These are phyloP conservation scores for Stylonectria norvegica DNA, from an alignment of 2,329 filamentous ascomycete species.

Conservation along the genomic window DNA sequence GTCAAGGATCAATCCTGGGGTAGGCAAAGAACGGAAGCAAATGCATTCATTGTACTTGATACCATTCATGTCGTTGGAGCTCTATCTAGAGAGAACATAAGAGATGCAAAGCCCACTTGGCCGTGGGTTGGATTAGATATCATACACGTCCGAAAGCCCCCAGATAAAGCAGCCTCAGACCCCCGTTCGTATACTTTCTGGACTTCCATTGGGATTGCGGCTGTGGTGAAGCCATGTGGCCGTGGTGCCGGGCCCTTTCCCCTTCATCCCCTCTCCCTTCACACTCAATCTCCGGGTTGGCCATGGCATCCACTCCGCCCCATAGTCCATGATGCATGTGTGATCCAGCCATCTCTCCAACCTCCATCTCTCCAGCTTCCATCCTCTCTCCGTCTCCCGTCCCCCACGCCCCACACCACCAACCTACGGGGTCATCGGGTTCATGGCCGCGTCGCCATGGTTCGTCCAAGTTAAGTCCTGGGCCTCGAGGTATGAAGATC, in stretches of 20 bases:
- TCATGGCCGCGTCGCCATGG: too few species aligned
- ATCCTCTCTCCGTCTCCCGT: not conserved
- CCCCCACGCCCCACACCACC: not conserved
- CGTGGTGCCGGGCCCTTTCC: not conserved
- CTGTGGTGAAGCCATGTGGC: not conserved
- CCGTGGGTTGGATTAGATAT: slow-evolving; percentile 22
- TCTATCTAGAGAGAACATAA: slow-evolving; percentile 3
- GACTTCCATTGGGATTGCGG: not conserved
- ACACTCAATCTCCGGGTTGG: slow-evolving; percentile 13
- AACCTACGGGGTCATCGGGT: not conserved
- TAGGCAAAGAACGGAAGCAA: too few species aligned
- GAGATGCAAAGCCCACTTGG: slow-evolving; percentile 9
- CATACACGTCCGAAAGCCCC: slow-evolving; percentile 21
- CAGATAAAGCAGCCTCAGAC: too few species aligned
- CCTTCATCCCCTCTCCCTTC: slow-evolving; percentile 1
- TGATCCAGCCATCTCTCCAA: slow-evolving; percentile 18
- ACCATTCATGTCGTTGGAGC: slow-evolving; percentile 1
- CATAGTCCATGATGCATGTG: slow-evolving; percentile 14
- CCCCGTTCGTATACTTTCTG: too few species aligned
- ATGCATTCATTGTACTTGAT: not conserved
- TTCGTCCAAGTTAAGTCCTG: too few species aligned
- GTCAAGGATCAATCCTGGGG: too few species aligned
- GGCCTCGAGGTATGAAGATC: slow-evolving; percentile 8
- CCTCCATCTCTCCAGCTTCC: too few species aligned
- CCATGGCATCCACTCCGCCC: slow-evolving; percentile 14